Conservation (phyloP, 768 basidiomycete species). For the Rhizopogon vesiculosus region DNA sequence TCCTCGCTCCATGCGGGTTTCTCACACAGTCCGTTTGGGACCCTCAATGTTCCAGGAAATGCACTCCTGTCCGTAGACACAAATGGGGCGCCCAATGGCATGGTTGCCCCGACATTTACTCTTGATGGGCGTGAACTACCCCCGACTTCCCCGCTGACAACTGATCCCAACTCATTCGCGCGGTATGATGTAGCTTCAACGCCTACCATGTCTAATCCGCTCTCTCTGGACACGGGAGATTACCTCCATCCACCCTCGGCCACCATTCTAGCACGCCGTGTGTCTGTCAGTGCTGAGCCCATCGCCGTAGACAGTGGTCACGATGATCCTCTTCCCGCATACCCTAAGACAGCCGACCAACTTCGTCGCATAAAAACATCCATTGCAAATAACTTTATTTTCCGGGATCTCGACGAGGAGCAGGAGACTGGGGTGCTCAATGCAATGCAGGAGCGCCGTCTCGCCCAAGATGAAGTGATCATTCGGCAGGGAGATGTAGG, state of each 20-base stretch:
- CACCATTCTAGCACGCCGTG: conserved; percentile 84
- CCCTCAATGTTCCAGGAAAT: conserved; percentile 77
- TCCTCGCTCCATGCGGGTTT: conserved; percentile 48
- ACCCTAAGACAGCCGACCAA: conserved; percentile 79
- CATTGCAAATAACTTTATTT: conserved; percentile 87
- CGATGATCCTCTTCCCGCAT: conserved; percentile 68
- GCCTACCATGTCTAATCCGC: conserved; percentile 38
- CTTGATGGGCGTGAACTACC: conserved; percentile 55
- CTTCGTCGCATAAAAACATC: conserved; percentile 82
- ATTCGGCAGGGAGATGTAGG: conserved; percentile 97
- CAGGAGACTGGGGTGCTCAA: conserved; percentile 90
- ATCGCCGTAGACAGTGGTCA: conserved; percentile 73
- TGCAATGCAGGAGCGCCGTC: conserved; percentile 88
- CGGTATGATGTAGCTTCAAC: conserved; percentile 43
- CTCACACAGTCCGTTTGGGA: conserved; percentile 70
- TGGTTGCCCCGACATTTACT: conserved; percentile 51
- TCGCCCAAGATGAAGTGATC: conserved; percentile 76
- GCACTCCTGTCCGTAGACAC: conserved; percentile 57
- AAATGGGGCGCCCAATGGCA: conserved; percentile 18
- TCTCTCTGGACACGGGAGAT: conserved; percentile 45
- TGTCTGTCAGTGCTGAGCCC: conserved; percentile 94
- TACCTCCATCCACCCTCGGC: conserved; percentile 70
- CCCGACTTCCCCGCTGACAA: conserved; percentile 57
- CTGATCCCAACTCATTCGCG: conserved; percentile 43
- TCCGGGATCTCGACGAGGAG: conserved; percentile 94